Conservation (phyloP, 176 grass and related monocot genomes). For the Miscanthus lutarioriparius region DNA sequence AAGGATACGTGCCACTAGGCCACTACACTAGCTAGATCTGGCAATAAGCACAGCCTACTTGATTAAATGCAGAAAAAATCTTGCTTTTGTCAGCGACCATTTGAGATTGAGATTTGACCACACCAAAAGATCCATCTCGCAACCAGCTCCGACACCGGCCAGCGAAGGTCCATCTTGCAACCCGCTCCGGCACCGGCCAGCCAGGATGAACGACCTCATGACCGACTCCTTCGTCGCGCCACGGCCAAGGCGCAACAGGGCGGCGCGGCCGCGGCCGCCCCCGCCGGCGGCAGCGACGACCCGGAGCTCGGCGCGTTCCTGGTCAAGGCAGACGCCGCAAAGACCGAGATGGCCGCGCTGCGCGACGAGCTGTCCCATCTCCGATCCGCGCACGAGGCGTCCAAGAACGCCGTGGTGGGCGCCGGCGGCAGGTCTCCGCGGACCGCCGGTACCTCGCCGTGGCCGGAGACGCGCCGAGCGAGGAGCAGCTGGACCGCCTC, state of each 20-base stretch:
- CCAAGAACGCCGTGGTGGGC: constrained; percentile 39
- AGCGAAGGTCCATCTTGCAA: background rate
- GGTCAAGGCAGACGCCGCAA: constrained; percentile 50
- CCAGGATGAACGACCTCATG: constrained; percentile 67
- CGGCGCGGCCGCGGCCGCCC: background rate
- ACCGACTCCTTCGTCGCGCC: constrained; percentile 54
- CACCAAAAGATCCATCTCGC: background rate
- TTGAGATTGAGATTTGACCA: background rate
- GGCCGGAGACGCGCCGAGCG: constrained; percentile 55
- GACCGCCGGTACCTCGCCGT: constrained; percentile 67
- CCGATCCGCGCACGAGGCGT: constrained; percentile 47
- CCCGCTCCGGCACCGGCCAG: background rate
- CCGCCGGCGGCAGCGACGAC: background rate
- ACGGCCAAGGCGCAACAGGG: constrained; percentile 17
- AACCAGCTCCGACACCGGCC: background rate
- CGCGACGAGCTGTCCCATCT: constrained; percentile 43
- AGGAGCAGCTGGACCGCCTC: constrained; percentile 60
- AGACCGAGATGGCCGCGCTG: constrained; percentile 46
- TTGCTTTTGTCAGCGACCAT: background rate
- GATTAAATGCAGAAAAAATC: background rate
- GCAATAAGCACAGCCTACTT: background rate
- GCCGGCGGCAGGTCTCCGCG: constrained; percentile 40
- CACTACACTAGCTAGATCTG: background rate
- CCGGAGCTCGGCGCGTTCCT: constrained; percentile 53
- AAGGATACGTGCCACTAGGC: background rate